Conservation (phyloP, 768 basidiomycete genomes). For the Leucosporidium yakuticum region DNA sequence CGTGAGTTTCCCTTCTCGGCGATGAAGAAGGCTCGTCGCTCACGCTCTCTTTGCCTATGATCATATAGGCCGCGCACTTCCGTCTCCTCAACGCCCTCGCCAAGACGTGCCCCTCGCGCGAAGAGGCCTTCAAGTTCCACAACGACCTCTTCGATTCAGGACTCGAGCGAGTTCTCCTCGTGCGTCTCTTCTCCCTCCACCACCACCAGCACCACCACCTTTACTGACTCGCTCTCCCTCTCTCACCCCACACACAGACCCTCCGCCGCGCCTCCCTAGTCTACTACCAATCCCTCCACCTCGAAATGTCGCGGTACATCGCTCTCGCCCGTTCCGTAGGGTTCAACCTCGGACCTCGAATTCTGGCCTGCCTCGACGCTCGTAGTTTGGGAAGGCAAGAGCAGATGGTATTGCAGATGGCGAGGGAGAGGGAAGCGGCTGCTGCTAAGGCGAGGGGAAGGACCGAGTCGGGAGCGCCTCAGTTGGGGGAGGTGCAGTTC, state of each 20-base stretch:
- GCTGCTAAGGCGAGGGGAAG: neutral
- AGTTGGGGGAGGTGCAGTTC: neutral
- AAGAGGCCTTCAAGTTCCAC: constrained; percentile 75
- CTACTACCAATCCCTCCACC: constrained; percentile 90
- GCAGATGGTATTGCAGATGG: neutral
- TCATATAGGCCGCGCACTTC: constrained; percentile 79
- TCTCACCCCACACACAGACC: constrained; percentile 94
- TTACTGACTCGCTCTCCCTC: constrained; percentile 76
- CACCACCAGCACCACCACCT: too few relatives aligned
- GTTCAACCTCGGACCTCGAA: constrained; percentile 62
- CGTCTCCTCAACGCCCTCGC: constrained; percentile 77
- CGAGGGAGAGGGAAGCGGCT: too few relatives aligned
- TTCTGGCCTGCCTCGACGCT: constrained; percentile 46
- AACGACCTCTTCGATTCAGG: constrained; percentile 82
- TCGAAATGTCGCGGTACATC: constrained; percentile 86
- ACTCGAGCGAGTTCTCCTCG: constrained; percentile 80
- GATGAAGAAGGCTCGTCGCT: neutral
- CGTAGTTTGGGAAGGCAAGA: constrained; percentile 1
- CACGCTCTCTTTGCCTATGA: neutral
- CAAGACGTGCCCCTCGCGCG: constrained; percentile 60
- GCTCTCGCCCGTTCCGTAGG: constrained; percentile 49
- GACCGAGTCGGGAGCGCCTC: neutral
- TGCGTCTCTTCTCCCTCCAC: constrained; percentile 44
- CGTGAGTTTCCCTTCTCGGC: constrained; percentile 52
- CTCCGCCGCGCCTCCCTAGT: constrained; percentile 88